Evolutionary conservation across 2,329 filamentous ascomycete species (phyloP).

Genomic region (Cercospora janseana): DNA sequence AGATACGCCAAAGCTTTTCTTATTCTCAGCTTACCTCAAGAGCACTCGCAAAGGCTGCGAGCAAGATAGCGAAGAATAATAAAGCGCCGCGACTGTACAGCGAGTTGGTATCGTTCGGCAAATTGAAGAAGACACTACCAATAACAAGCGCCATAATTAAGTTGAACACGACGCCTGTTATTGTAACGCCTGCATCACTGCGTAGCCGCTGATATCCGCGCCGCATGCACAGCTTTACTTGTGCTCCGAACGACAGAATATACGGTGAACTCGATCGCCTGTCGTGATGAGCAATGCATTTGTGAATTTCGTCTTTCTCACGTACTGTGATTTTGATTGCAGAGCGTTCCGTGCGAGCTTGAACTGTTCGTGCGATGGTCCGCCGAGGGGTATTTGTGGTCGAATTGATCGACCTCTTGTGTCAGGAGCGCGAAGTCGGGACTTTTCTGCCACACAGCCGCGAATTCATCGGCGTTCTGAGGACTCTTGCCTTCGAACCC

Average conservation of each 20-base stretch:
- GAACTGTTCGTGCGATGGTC: background rate
- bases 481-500: constrained; percentile 64
- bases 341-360: constrained; percentile 1
- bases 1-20: constrained; percentile 37
- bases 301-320: background rate
- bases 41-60: constrained; percentile 59
- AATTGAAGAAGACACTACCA: constrained; percentile 60
- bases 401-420: background rate
- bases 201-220: constrained; percentile 53
- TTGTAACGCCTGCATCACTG: constrained; percentile 52
- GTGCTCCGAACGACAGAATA: constrained; percentile 46
- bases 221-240: constrained; percentile 53
- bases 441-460: constrained; percentile 49
- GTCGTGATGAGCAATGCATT: background rate
- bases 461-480: constrained; percentile 69
- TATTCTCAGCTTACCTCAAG: constrained; percentile 66
- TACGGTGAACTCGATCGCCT: background rate
- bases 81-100: constrained; percentile 57
- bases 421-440: constrained; percentile 40
- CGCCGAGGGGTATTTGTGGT: background rate
- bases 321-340: constrained; percentile 1
- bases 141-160: constrained; percentile 60
- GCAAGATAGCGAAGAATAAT: constrained; percentile 59
- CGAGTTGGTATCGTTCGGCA: constrained; percentile 49
- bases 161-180: constrained; percentile 49